Base-by-base conservation (phyloP, 2,329 filamentous ascomycete genomes). In the Alternaria consortialis region DNA sequence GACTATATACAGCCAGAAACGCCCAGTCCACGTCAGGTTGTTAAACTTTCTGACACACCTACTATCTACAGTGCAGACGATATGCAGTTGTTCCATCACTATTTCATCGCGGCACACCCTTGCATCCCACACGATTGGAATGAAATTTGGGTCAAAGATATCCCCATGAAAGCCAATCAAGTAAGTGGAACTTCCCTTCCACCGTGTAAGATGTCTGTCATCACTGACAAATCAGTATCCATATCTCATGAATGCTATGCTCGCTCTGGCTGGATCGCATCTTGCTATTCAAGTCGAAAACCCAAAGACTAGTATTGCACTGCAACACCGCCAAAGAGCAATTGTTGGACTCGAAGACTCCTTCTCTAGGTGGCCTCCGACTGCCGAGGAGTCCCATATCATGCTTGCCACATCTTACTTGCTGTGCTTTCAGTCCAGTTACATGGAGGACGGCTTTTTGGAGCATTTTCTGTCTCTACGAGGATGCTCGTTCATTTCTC, bases 71-170 rank as follows among this genome's bases (percentile, higher is more conserved):
- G 76, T 34, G 67, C 78, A 15, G 73, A 82, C 34, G 84, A 86
- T 57, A 78, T 86, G 71, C 78, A 82, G 20, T 84, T 85, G 71
- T 86, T 86, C 64, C 82, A 85, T 53, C 84, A 86, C 64, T 86
- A 85, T 64, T 64, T 86, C 8, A 73, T 82, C 5, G 73, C 79
- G 7, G 83, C 84, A 2, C 60, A 77, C 75, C 4, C 70, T 12
- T 60, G 56, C 42, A 62, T 71, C 23, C 67, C 70, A 12, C 39
- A 55, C 23, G 62, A 66, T 17, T 54, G 56, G 48, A 43, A 67
- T 12, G 46, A 47, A 3, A 47, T 71, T 7, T 71, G 68, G 68
- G 42, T 59, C n/a, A 61, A 20, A 48, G 67, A 71, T 17, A 53
- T 71, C 8, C 67, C 68, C 3, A 25, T 44, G 5, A 55, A 59